Base-by-base conservation (phyloP, 371 early-diverging fungal genomes). In the Coemansia sp. region DNA sequence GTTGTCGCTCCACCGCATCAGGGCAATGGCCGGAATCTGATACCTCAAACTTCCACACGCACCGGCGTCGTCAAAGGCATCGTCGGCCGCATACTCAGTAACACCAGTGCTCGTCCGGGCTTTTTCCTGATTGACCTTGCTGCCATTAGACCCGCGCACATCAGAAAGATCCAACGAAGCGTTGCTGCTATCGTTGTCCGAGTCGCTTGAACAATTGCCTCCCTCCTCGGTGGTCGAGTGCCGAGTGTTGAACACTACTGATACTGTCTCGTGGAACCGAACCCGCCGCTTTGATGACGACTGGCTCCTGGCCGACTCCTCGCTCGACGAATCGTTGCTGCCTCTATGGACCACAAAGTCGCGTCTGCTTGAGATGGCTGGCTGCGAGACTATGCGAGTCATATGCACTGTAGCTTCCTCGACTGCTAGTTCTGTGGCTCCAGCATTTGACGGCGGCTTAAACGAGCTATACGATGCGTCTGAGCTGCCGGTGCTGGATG, bases 211-310 rank as follows among this genome's bases (percentile, higher is more conserved):
- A 21, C 39, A 18, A 39, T 18, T 39, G 11, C 57, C 64, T 5
- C 65, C 69, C 3, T 72, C 65, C 25, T 64, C 72, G 0, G 72
- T 26, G 1, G 40, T 26, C 1, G 72, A 69, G 23, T 63, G 62
- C 12, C 66, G 50, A 5, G 71, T 60, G 55, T 70, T 78, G 50
- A 78, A 75, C 0, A 78, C 78, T 5, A 78, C 78, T 0, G 78
- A 74, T 33, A 78, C 78, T 1, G 78, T 78, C 25, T 78, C 78
- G 33, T 70, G 69, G 61, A 78, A 78, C 47, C 78, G 55, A 20
- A 78, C 78, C 21, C 68, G 77, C 2, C 77, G 74, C 62, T 58
- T 77, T 1, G 77, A 77, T 8, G 77, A 77, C 47, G 77, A 63
- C 53, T 73, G 77, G 54, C 77, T 77, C 28, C 54, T 68, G 21